Percentiles rank a stretch among this genome's conserved stretches.
phyloP scores from a whole-genome alignment of 805 yeast genomes.

The Lipomyces starkeyi region DNA sequence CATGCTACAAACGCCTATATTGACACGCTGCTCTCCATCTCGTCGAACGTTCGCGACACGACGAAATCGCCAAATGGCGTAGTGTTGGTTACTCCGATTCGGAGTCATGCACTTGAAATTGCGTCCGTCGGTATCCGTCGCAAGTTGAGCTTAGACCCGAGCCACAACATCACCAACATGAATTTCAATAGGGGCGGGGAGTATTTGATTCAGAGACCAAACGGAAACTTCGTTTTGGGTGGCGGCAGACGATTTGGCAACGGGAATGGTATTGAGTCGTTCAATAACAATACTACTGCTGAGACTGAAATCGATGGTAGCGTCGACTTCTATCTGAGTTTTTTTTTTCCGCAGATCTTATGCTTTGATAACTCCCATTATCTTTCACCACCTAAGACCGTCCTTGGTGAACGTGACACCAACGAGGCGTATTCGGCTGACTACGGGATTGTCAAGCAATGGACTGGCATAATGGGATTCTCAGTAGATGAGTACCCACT shows the following conservation, averaged over 20 bases:
- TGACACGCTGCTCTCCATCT: slow-evolving; percentile 30
- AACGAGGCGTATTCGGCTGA: slow-evolving; percentile 1
- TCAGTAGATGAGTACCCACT: slow-evolving; percentile 52
- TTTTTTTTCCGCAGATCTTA: slow-evolving; percentile 30
- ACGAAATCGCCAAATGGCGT: not conserved
- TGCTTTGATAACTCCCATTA: slow-evolving; percentile 45
- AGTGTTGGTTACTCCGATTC: slow-evolving; percentile 40
- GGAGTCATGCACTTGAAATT: slow-evolving; percentile 43
- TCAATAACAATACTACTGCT: not conserved
- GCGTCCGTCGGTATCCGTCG: not conserved
- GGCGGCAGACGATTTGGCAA: slow-evolving; percentile 38
- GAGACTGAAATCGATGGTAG: slow-evolving; percentile 43
- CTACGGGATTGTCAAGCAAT: slow-evolving; percentile 40
- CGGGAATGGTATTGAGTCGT: slow-evolving; percentile 18
- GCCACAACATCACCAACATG: slow-evolving; percentile 31
- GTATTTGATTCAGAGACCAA: slow-evolving; percentile 33
- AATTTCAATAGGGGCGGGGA: slow-evolving; percentile 32
- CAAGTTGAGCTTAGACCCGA: slow-evolving; percentile 21
- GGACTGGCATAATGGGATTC: slow-evolving; percentile 59
- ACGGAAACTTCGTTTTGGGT: slow-evolving; percentile 39
- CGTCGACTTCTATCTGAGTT: slow-evolving; percentile 42
- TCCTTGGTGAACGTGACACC: not conserved
- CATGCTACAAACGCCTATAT: slow-evolving; percentile 50
- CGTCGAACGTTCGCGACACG: slow-evolving; percentile 15
- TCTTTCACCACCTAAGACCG: slow-evolving; percentile 30